Base-by-base conservation (phyloP, 2,329 filamentous ascomycete genomes). In the Neurospora sp. region DNA sequence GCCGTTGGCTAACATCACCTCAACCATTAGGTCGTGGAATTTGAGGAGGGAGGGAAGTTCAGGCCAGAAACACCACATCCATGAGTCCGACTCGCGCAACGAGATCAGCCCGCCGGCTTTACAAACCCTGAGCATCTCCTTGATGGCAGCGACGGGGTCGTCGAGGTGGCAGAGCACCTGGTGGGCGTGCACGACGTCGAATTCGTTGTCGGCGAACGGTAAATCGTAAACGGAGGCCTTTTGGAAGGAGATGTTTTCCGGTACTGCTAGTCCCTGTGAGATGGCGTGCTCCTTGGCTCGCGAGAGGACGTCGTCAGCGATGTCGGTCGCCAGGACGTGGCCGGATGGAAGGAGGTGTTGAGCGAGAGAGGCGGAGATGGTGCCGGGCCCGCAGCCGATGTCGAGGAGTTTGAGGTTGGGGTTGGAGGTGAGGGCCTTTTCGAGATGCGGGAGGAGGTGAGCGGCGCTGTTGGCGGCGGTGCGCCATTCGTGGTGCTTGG, bases 371-470 rank as follows among this genome's bases (percentile, higher is more conserved):
- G 77, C 76, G 2, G 82, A 81, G 71, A 85, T 83, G 40, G 80
- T 82, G 6, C 83, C 83, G 2, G 82, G 80, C 0, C 83, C 82
- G 73, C 81, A 81, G 69, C 82, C 82, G 66, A 83, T 76, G 71
- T 84, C 82, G 70, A 84, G 79, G 66, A 84, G 65, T 6, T 39
- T 43, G 36, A 71, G 67, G 38, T 33, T 15, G 8, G 70, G 69
- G n/a, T 69, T 71, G 8, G 11, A 76, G 19, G 70, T 72, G 74
- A 79, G 76, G 33, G 73, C 70, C 0, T 77, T 74, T 66, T 78
- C 75, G 17, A 84, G 77, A 62, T 79, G 75, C 1, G 80, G 80
- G 3, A 84, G 68, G 0, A 84, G 76, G 72, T 82, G 79, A 4
- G 76, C 73, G 12, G 82, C 81, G 69, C 78, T 80, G 67, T 81